Base-by-base conservation (phyloP, 768 basidiomycete genomes). In the Lentinus tigrinus region DNA sequence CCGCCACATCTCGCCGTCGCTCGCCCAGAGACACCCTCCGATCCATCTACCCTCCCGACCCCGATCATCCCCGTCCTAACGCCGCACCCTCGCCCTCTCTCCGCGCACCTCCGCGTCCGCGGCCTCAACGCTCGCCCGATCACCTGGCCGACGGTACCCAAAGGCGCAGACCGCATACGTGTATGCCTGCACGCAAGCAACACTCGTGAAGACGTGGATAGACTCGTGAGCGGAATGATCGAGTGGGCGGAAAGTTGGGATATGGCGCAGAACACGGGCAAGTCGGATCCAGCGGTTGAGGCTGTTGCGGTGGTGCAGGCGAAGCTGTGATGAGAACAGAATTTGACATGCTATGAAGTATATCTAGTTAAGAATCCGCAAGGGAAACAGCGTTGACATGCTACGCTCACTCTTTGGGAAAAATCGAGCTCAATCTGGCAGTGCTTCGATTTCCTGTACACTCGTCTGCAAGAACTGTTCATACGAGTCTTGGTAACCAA, bases 1-100 rank as follows among this genome's bases (percentile, higher is more conserved):
- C 72, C 72, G 2, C 52, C 68, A 2, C 68, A 70, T 48, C 69
- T 76, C 46, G 63, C 66, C 21, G 60, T 61, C 34, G 47, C 57
- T 26, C 38, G 31, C 31, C 63, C 63, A 27, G 64, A 58, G 13
- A 69, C 69, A 54, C 75, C 65, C 19, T 38, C 65, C 4, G 62
- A 63, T 19, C 51, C 72, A 17, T 48, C 61, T 0, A 10, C 37
- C 47, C 67, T 66, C n/a, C 76, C 81, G 2, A 83, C 93, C 2
- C 93, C 93, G 0, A 96, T 98, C 57, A 83, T 95, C 57, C 94
- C 95, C 1, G 77, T 98, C 43, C 75, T 94, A 54, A 96, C 93
- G 0, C 74, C 84, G 1, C 78, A 83, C 21, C 89, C 95, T 0
- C 90, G 89, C 2, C 82, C 85, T 0, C 83, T 97, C 24, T 88